Evolutionary conservation across 148 eudicot genomes (phyloP), one percentile per base, ranked within the genome.

Genomic region (Camellia japonica): DNA sequence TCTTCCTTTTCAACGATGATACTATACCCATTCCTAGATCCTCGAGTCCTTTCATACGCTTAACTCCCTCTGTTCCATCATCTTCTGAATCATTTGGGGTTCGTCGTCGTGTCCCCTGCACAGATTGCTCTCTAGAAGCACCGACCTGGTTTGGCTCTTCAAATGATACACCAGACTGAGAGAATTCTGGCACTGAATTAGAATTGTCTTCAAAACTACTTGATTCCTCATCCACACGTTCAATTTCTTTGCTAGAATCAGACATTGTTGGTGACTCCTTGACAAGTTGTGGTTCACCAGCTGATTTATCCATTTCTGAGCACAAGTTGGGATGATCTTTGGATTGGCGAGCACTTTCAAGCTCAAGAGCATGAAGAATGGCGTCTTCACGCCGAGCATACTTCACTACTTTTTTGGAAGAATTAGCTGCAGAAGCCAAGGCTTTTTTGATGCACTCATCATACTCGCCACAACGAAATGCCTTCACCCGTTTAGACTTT

Each of bases 1-100:
- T 85, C 84, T 93, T 93, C 83, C 86, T 89, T 80, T 88, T 91
- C 42, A 83, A 66, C 7, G 88, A 75, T 63, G 91, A 84, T 20
- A 76, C 52, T n/a, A 82, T 83, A 38, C 92, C 87, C 82, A 85
- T 64, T 7, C 98, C 97, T 51, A 93, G 71, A 78, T 95, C 97
- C 82, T 91, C 89, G 7, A 95, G 91, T 64, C 98, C 99, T 86
- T 82, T 91, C 97, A 95, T 95, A 15, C 97, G 91, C 84, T 91
- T 93, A 30, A 80, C 79, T 78, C 98, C 93, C 88, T 92, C 97
- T 38, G 81, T 84, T 70, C 93, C 97, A 78, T 95, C 97, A 86
- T 95, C 99, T 75, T 95, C 97, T 19, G 98, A 95, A 72, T 95
- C 97, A 83, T 92, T 88, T 43, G 93, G 93, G 71, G 90, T 88